These are phyloP conservation scores for Trypanosomatidae sp. DNA, from an alignment of 208 protist species.

Conservation along the genomic window DNA sequence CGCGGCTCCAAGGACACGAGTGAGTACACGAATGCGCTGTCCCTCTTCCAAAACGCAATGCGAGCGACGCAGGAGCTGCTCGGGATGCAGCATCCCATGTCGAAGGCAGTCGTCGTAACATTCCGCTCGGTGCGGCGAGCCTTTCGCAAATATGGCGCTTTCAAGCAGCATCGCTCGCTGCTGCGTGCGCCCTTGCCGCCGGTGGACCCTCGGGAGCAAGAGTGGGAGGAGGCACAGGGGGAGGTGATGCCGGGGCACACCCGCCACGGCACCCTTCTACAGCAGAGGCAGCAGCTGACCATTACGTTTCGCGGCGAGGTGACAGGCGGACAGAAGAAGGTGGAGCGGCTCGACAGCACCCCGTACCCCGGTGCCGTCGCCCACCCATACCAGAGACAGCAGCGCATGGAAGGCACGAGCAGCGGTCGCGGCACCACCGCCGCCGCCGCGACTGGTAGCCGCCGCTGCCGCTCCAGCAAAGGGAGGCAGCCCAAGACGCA, in stretches of 20 bases:
- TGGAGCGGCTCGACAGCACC: conserved; percentile 60
- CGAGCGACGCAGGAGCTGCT: conserved; percentile 77
- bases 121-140: conserved; percentile 67
- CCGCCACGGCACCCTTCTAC: conserved; percentile 42
- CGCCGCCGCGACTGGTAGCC: conserved; percentile 5
- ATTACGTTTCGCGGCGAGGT: conserved; percentile 84
- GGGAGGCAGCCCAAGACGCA: conserved; percentile 9
- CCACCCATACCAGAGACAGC: conserved; percentile 39
- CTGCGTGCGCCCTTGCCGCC: conserved; percentile 60
- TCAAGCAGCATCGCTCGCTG: conserved; percentile 74
- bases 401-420: conserved; percentile 5
- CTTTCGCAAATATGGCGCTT: conserved; percentile 62
- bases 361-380: conserved; percentile 65
- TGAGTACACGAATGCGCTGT: conserved; percentile 72
- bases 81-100: conserved; percentile 81
- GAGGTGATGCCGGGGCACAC: conserved; percentile 42
- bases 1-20: conserved; percentile 39
- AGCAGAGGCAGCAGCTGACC: conserved; percentile 68
- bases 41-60: conserved; percentile 87
- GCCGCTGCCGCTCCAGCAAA: conserved; percentile 14
- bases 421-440: conserved; percentile 9
- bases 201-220: conserved; percentile 72
- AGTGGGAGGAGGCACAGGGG: conserved; percentile 42
- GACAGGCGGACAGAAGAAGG: conserved; percentile 60
- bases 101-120: conserved; percentile 57